Percentiles rank a stretch among this genome's conserved stretches.
Evolutionary conservation across 2,329 filamentous ascomycete genomes (phyloP).

Genomic region (Mollisiaceae sp.): DNA sequence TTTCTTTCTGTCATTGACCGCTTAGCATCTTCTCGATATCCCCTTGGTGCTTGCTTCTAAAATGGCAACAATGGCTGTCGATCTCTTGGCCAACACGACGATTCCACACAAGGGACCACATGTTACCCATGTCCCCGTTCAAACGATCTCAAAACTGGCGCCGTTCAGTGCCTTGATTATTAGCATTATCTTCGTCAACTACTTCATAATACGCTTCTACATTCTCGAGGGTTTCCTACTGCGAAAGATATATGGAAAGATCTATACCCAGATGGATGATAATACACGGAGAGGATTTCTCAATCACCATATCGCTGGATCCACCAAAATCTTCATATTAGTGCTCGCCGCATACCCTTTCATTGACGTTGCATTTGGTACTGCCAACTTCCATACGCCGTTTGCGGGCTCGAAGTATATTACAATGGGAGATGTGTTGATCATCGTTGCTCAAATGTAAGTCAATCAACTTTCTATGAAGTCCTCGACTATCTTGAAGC

Average conservation of each 20-base stretch:
- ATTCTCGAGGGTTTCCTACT: constrained; percentile 49
- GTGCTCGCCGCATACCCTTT: constrained; percentile 49
- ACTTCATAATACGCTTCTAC: constrained; percentile 41
- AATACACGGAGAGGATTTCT: constrained; percentile 48
- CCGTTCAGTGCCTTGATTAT: constrained; percentile 40
- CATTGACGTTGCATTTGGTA: constrained; percentile 45
- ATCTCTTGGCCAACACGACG: neutral
- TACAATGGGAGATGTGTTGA: constrained; percentile 49
- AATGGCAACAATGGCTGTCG: neutral
- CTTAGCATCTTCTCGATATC: neutral
- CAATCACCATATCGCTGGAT: constrained; percentile 52
- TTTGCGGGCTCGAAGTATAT: constrained; percentile 41
- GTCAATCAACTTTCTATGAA: neutral
- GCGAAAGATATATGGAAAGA: constrained; percentile 42
- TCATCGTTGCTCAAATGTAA: constrained; percentile 46
- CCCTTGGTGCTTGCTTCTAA: neutral
- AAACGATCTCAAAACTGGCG: constrained; percentile 37
- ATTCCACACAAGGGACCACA: constrained; percentile 28
- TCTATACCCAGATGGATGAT: constrained; percentile 45
- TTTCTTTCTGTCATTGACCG: neutral
- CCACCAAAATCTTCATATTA: constrained; percentile 48
- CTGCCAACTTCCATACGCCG: constrained; percentile 41
- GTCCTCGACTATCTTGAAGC: neutral
- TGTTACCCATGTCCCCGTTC: constrained; percentile 32
- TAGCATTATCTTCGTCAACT: constrained; percentile 37